Percentiles rank a stretch among this genome's conserved stretches.
Conservation (phyloP, 371 early-diverging fungal genomes). For the Fennellomyces sp. region DNA sequence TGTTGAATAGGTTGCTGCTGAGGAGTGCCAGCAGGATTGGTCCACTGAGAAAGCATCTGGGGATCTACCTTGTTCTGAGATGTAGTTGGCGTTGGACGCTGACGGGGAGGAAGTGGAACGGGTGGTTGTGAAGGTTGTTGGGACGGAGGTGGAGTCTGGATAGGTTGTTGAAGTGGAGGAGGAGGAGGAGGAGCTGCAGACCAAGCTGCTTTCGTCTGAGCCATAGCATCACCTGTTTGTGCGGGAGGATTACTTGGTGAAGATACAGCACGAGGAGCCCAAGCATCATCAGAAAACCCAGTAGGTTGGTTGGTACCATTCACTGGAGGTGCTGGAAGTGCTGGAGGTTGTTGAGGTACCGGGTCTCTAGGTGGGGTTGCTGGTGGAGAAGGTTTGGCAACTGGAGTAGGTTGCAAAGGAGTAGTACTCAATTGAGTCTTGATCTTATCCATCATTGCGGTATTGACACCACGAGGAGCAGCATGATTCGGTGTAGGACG, state of each 20-base stretch:
- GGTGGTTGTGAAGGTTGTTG: slow-evolving; percentile 16
- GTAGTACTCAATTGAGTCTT: slow-evolving; percentile 27
- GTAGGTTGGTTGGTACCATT: slow-evolving; percentile 4
- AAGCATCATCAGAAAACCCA: slow-evolving; percentile 62
- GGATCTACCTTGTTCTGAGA: slow-evolving; percentile 40
- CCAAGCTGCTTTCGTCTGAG: slow-evolving; percentile 22
- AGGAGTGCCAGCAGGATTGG: slow-evolving; percentile 12
- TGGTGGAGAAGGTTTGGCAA: slow-evolving; percentile 5
- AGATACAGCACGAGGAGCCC: slow-evolving; percentile 45
- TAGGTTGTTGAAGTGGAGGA: slow-evolving; percentile 13
- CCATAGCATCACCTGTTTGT: slow-evolving; percentile 7
- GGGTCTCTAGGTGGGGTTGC: slow-evolving; percentile 12
- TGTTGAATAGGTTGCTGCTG: slow-evolving; percentile 17
- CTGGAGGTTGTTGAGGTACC: slow-evolving; percentile 14
- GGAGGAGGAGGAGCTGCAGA: slow-evolving; percentile 23
- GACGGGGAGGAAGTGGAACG: slow-evolving; percentile 25
- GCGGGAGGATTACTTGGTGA: slow-evolving; percentile 11
- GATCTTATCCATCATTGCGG: slow-evolving; percentile 29
- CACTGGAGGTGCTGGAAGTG: slow-evolving; percentile 10
- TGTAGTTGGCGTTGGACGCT: slow-evolving; percentile 33
- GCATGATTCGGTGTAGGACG: slow-evolving; percentile 46
- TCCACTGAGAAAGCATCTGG: slow-evolving; percentile 39
- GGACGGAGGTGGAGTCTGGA: slow-evolving; percentile 17
- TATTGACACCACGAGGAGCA: slow-evolving; percentile 40
- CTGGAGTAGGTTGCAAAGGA: slow-evolving; percentile 36